Evolutionary conservation across 352 stramenopile species (phyloP), one percentile per base, ranked within the genome.

Genomic region (Pythium sukuiense): DNA sequence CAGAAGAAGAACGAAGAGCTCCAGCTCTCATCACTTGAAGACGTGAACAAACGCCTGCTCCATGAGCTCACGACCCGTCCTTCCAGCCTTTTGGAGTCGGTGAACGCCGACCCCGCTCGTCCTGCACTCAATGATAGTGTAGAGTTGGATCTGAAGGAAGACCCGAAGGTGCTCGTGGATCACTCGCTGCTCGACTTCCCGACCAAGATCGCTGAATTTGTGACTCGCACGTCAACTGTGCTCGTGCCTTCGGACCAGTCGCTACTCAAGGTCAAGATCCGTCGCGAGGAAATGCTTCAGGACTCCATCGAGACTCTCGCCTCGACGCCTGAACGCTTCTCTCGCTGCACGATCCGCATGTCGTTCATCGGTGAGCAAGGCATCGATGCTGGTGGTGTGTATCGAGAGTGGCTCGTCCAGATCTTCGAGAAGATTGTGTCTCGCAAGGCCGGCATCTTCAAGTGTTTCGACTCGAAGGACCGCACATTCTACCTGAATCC

Each of bases 331-430:
- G 69, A 33, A 14, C 33, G 79, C 43, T 72, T 79, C 26, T 75
- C 83, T 20, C 77, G 75, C 68, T 18, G 81, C 71, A 7, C 74
- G 69, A n/a, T 85, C 88, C 79, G 84, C n/a, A 81, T 96, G 53
- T 78, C 90, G 43, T 97, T 96, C 55, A 54, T 90, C 1, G 76
- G 85, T 30, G 88, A 97, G 68, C 87, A 70, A 16, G 88, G 88
- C 8, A 71, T 94, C 11, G 89, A 96, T 61, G 89, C 88, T 0
- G 89, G 88, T 20, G 88, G 83, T 13, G 59, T 97, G 3, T 82
- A 95, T 65, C 79, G 88, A 6, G 88, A 96, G 74, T 97, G 90
- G 90, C 95, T 95, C 65, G 79, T 84, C 60, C 76, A 95, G 55
- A 65, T 95, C 6, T 89, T 78, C 35, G 78, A 90, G 14, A 35